A percentile compares a stretch with the other conserved stretches of the same genome.
Conservation (phyloP, 2,329 filamentous ascomycete genomes). For the Tolypocladium cylindrosporum region DNA sequence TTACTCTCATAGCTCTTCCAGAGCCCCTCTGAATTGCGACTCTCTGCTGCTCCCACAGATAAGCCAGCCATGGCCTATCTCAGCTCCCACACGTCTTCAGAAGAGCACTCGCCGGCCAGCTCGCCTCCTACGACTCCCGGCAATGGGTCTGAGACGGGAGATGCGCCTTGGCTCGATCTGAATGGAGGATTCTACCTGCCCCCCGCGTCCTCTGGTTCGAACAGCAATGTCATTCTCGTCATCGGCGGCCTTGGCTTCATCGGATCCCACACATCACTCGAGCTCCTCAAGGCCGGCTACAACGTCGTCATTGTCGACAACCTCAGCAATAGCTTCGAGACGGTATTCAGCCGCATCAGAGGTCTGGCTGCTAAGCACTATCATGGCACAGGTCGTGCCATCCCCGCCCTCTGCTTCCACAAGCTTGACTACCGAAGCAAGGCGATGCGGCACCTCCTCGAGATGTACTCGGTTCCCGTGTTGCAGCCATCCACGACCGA, state of each 20-base stretch:
- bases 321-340: constrained; percentile 31
- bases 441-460: constrained; percentile 25
- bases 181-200: neutral
- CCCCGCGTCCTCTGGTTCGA: neutral
- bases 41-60: neutral
- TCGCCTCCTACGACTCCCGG: constrained; percentile 9
- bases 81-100: constrained; percentile 6
- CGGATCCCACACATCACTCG: constrained; percentile 43
- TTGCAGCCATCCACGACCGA: constrained; percentile 1
- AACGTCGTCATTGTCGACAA: constrained; percentile 40
- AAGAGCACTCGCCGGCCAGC: constrained; percentile 7
- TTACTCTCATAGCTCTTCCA: neutral
- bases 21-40: neutral
- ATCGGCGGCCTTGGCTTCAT: constrained; percentile 46
- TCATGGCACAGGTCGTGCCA: constrained; percentile 11
- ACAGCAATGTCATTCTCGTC: constrained; percentile 30
- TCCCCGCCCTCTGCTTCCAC: constrained; percentile 22
- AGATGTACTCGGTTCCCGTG: constrained; percentile 18
- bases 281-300: constrained; percentile 42
- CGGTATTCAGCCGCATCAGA: constrained; percentile 9
- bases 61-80: constrained; percentile 6
- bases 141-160: constrained; percentile 8
- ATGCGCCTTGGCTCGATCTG: neutral
- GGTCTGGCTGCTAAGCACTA: constrained; percentile 17
- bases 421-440: constrained; percentile 27